phyloP scores from a whole-genome alignment of 2,329 filamentous ascomycete genomes.

The Colletotrichum costaricense region DNA sequence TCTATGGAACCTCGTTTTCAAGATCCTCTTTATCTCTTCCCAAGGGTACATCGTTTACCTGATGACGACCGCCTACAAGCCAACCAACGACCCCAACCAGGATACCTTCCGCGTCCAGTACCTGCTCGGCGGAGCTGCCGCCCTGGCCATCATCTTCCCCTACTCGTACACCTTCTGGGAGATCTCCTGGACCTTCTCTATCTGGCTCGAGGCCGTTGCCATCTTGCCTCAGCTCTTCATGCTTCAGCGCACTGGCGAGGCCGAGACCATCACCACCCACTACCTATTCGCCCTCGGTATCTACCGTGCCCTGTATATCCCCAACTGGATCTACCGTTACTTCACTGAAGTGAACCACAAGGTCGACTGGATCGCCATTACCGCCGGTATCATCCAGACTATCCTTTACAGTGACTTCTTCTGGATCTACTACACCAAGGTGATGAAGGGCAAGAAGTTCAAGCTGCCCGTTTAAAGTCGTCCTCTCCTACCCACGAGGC shows the following conservation, averaged over 20 bases:
- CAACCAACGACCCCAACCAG: conserved; percentile 95
- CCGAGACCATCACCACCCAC: conserved; percentile 99
- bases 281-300: conserved; percentile 94
- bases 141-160: conserved; percentile 85
- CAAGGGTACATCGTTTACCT: conserved; percentile 97
- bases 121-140: conserved; percentile 82
- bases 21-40: conserved; percentile 91
- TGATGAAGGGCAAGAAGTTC: conserved; percentile 89
- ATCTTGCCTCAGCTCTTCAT: conserved; percentile 98
- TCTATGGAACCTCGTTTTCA: conserved; percentile 94
- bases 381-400: conserved; percentile 93
- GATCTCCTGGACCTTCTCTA: conserved; percentile 97
- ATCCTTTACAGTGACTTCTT: conserved; percentile 99
- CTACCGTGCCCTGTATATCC: conserved; percentile 96
- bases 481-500: not conserved
- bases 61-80: conserved; percentile 98
- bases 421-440: conserved; percentile 99
- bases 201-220: conserved; percentile 97
- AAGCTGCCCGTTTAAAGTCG: conserved; percentile 78
- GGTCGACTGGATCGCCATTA: conserved; percentile 85
- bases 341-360: conserved; percentile 78
- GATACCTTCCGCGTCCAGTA: conserved; percentile 99
- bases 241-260: conserved; percentile 96
- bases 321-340: conserved; percentile 97
- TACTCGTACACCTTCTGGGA: conserved; percentile 86